These are phyloP conservation scores for Mucor mucedo DNA, from an alignment of 371 early-diverging fungal species.

Conservation along the genomic window DNA sequence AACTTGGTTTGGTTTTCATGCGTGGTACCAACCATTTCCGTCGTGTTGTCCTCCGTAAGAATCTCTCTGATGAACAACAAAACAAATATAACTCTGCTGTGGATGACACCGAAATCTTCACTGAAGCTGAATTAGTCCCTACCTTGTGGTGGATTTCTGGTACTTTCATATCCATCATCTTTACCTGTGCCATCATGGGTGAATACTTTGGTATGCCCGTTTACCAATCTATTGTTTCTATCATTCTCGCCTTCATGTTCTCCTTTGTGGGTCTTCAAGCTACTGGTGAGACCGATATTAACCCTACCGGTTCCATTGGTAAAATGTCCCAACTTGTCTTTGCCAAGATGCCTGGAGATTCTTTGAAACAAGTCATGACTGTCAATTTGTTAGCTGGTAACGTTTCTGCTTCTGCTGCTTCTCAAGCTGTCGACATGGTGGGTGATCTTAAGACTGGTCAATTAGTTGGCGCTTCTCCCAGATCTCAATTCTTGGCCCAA, in stretches of 20 bases:
- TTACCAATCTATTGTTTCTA: slow-evolving; percentile 60
- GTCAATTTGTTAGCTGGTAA: slow-evolving; percentile 67
- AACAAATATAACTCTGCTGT: slow-evolving; percentile 5
- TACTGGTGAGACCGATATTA: slow-evolving; percentile 73
- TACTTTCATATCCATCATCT: slow-evolving; percentile 58
- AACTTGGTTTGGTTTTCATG: neutral
- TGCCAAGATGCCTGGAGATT: slow-evolving; percentile 55
- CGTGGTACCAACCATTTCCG: slow-evolving; percentile 21
- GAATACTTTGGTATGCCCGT: slow-evolving; percentile 63
- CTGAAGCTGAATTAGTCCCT: slow-evolving; percentile 61
- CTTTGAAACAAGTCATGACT: slow-evolving; percentile 47
- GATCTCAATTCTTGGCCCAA: slow-evolving; percentile 69
- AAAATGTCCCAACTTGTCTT: slow-evolving; percentile 70
- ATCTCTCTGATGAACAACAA: slow-evolving; percentile 5
- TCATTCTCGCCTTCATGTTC: slow-evolving; percentile 69
- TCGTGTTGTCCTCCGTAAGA: slow-evolving; percentile 15
- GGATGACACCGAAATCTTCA: slow-evolving; percentile 41
- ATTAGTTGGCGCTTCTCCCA: slow-evolving; percentile 62
- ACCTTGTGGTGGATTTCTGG: slow-evolving; percentile 66
- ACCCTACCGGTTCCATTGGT: slow-evolving; percentile 65
- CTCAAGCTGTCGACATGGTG: slow-evolving; percentile 72
- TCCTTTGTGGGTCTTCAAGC: slow-evolving; percentile 76
- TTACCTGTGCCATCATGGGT: slow-evolving; percentile 66
- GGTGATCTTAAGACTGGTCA: slow-evolving; percentile 71
- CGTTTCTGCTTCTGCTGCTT: slow-evolving; percentile 62